Percentiles rank a stretch among this genome's conserved stretches.
phyloP scores from a whole-genome alignment of 352 stramenopile species.

The Globisporangium radiosum region DNA sequence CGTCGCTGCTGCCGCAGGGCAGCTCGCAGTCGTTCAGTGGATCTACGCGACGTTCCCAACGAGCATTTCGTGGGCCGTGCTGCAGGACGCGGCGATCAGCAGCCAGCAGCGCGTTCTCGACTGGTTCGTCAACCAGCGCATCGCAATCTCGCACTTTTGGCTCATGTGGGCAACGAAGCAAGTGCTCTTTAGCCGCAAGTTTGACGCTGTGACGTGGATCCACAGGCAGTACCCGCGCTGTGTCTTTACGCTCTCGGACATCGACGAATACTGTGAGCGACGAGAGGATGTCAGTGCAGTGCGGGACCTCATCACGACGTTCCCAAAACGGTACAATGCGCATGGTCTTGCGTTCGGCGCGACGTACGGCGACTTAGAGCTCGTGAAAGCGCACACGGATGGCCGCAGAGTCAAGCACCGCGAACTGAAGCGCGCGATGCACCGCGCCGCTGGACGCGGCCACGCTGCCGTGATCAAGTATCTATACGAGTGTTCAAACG shows the following conservation, averaged over 20 bases:
- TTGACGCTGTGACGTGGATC: slow-evolving; percentile 1
- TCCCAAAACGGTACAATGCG: neutral
- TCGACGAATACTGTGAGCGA: too few relatives aligned
- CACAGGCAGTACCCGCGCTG: neutral
- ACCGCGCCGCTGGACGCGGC: neutral
- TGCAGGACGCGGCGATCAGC: slow-evolving; percentile 1
- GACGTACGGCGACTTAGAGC: neutral
- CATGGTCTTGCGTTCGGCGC: slow-evolving; percentile 4
- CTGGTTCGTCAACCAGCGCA: slow-evolving; percentile 1
- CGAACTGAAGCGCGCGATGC: slow-evolving; percentile 6
- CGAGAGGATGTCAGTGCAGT: too few relatives aligned
- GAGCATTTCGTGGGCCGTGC: neutral
- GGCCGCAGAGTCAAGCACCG: neutral
- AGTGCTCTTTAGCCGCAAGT: neutral
- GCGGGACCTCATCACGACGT: neutral
- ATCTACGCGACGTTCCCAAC: neutral
- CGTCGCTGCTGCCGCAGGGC: neutral
- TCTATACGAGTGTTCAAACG: neutral
- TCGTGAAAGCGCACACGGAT: slow-evolving; percentile 1
- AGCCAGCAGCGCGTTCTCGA: slow-evolving; percentile 3
- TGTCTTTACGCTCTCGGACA: neutral
- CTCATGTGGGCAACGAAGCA: neutral
- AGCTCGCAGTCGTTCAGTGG: slow-evolving; percentile 1
- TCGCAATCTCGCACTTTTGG: neutral
- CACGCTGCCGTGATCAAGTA: neutral